Percentiles rank a stretch among this genome's conserved stretches.
phyloP scores from a whole-genome alignment of 495 filamentous ascomycete species.

The Aspergillus coremiiformis region DNA sequence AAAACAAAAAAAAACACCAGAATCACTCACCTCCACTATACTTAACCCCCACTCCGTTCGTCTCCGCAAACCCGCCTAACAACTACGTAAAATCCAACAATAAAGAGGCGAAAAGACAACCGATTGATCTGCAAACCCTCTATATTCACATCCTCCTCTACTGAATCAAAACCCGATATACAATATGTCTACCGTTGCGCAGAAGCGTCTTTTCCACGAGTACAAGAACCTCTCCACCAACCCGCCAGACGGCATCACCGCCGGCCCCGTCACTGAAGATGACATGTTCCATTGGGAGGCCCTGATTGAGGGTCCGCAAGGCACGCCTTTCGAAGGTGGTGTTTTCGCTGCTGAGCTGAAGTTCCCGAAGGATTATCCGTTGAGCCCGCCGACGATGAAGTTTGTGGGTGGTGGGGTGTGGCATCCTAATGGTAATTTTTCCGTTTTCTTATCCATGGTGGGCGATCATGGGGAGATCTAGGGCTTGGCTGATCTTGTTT shows the following conservation, averaged over 20 bases:
- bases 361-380: slow-evolving; percentile 94
- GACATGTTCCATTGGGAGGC: slow-evolving; percentile 97
- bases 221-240: slow-evolving; percentile 82
- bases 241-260: slow-evolving; percentile 88
- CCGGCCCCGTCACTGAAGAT: slow-evolving; percentile 87
- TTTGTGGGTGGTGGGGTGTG: slow-evolving; percentile 81
- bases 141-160: too few relatives aligned
- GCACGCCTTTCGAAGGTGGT: slow-evolving; percentile 91
- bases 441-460: neutral
- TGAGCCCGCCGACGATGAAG: slow-evolving; percentile 89
- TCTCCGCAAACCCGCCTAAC: neutral
- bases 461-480: neutral
- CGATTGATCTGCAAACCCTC: neutral
- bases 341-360: slow-evolving; percentile 89
- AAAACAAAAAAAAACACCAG: too few relatives aligned
- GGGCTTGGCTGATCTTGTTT: neutral
- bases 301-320: slow-evolving; percentile 89
- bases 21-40: neutral
- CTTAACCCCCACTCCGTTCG: slow-evolving; percentile 1
- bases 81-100: neutral
- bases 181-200: slow-evolving; percentile 54
- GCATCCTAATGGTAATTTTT: slow-evolving; percentile 86
- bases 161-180: too few relatives aligned
- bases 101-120: neutral
- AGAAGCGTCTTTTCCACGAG: slow-evolving; percentile 93